Evolutionary conservation across 2,329 filamentous ascomycete species (phyloP), one percentile per base, ranked within the genome.

Genomic region (Clarireedia sp.): DNA sequence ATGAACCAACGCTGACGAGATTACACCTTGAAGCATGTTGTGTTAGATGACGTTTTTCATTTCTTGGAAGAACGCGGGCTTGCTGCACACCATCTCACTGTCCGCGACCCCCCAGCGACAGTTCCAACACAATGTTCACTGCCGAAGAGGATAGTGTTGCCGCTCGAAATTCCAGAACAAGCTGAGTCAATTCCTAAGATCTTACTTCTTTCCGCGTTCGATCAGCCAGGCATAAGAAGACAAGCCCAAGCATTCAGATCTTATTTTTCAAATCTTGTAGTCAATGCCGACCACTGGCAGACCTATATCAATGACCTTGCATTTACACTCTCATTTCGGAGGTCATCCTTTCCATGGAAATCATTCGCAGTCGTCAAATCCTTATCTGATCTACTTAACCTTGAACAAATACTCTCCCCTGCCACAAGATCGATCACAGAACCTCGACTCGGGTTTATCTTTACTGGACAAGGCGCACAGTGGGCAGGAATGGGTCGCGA

Each of bases 381-480:
- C 8, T 19, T 12, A 10, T 1, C 12, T 21, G n/a, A 48, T 48
- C 47, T 48, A 2, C 9, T 5, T 2, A 23, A 21, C 23, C 21
- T 48, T n/a, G 23, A 26, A 12, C 10, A 29, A n/a, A 7, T 33
- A 4, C 7, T 36, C n/a, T 48, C 24, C 16, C 4, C 9, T 16
- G 12, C 45, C 6, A 33, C 10, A 2, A 29, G 14, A 19, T 48
- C 45, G 5, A 48, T 23, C 45, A 5, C 21, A 5, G 26, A 48
- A 8, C 50, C 44, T 17, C 26, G 37, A n/a, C 10, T 54, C 17
- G 46, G 51, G 10, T 60, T 54, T 23, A 55, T 61, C 3, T 63
- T 62, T 40, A 62, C 60, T 3, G 61, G 60, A 4, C 61, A 63
- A 29, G 61, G 61, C 12, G 61, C 61, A 8, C 61, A 63, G 38